phyloP scores from a whole-genome alignment of 2,329 filamentous ascomycete species.

The Sordariomycetes sp. region DNA sequence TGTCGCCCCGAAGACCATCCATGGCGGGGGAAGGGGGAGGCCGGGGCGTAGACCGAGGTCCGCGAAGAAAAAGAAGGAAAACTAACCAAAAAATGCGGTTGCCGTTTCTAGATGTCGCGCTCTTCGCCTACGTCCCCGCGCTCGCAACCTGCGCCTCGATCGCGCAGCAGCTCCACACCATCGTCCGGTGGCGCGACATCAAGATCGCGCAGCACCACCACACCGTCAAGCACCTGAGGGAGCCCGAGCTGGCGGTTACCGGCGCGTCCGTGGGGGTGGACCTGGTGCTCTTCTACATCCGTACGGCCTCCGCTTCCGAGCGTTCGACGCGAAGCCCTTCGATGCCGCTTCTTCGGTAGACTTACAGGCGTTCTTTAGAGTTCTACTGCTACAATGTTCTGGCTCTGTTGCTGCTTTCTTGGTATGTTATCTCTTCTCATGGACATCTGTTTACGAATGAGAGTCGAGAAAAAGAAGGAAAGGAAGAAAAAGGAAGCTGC shows the following conservation, averaged over 20 bases:
- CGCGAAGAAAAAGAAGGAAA: too few relatives aligned
- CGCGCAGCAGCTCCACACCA: conserved; percentile 29
- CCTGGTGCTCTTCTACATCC: conserved; percentile 34
- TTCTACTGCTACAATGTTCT: conserved; percentile 41
- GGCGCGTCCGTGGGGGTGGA: conserved; percentile 28
- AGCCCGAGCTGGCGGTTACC: conserved; percentile 29
- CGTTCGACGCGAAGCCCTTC: neutral
- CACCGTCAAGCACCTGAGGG: conserved; percentile 19
- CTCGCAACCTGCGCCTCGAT: conserved; percentile 26
- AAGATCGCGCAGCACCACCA: conserved; percentile 26
- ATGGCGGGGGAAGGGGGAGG: too few relatives aligned
- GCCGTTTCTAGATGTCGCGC: conserved; percentile 23
- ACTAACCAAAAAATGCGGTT: neutral
- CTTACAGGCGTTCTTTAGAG: too few relatives aligned
- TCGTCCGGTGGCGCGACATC: conserved; percentile 25
- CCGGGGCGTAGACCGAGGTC: too few relatives aligned
- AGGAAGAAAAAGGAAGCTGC: too few relatives aligned
- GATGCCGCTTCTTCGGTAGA: too few relatives aligned
- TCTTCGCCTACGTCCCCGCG: conserved; percentile 24
- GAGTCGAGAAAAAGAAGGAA: too few relatives aligned
- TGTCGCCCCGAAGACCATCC: too few relatives aligned
- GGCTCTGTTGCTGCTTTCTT: conserved; percentile 32
- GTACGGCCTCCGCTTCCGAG: conserved; percentile 16
- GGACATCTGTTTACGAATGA: too few relatives aligned
- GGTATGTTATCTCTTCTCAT: conserved; percentile 20